Conservation (phyloP, 164 flowering plant species). For the Euptelea pleiosperma region DNA sequence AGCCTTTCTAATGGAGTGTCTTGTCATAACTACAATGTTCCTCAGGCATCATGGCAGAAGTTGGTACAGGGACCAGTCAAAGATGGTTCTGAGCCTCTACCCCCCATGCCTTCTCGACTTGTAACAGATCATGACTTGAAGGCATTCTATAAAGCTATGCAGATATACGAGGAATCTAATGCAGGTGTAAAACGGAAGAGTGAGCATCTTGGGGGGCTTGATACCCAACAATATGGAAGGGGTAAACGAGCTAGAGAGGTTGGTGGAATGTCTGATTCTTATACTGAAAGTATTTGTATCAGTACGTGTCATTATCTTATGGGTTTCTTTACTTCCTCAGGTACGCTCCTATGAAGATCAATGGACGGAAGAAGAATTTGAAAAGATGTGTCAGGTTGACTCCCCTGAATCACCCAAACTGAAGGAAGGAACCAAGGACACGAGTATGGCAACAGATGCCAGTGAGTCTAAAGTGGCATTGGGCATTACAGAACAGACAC, state of each 20-base stretch:
- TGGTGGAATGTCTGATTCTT: slow-evolving; percentile 19
- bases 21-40: slow-evolving; percentile 7
- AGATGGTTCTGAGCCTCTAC: slow-evolving; percentile 34
- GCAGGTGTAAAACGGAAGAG: slow-evolving; percentile 58
- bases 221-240: slow-evolving; percentile 90
- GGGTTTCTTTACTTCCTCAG: slow-evolving; percentile 33
- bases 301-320: background rate
- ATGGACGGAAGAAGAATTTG: slow-evolving; percentile 99
- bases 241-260: slow-evolving; percentile 99
- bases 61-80: slow-evolving; percentile 36
- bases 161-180: slow-evolving; percentile 55
- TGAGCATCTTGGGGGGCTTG: slow-evolving; percentile 58
- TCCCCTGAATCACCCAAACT: slow-evolving; percentile 59
- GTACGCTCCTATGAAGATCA: slow-evolving; percentile 99
- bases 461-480: slow-evolving; percentile 23
- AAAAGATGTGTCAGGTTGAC: slow-evolving; percentile 84
- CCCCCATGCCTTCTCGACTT: slow-evolving; percentile 78
- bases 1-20: background rate
- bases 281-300: background rate
- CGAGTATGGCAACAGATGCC: slow-evolving; percentile 27
- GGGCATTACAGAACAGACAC: slow-evolving; percentile 21
- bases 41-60: slow-evolving; percentile 72
- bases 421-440: slow-evolving; percentile 42
- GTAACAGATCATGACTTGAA: slow-evolving; percentile 83
- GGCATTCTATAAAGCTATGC: slow-evolving; percentile 72